Conservation (phyloP, 2,329 filamentous ascomycete genomes). For the Sclerotinia minor region DNA sequence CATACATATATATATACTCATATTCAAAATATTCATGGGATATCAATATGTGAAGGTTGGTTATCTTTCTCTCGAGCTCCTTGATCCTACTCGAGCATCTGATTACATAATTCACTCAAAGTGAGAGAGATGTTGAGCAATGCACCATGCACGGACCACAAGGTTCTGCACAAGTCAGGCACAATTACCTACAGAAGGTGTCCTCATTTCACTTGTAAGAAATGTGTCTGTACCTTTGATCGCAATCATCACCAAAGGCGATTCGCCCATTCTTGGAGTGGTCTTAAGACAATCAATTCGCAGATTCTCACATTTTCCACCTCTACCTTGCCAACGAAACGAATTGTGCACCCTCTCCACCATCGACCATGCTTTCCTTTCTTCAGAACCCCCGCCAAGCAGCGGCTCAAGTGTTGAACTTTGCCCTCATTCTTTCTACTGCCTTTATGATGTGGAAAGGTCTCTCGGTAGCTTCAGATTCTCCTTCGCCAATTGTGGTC, state of each 20-base stretch:
- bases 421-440: slow-evolving; percentile 69
- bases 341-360: slow-evolving; percentile 1
- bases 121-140: background rate
- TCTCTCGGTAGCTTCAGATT: slow-evolving; percentile 63
- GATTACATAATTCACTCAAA: background rate
- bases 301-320: background rate
- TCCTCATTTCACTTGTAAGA: slow-evolving; percentile 9
- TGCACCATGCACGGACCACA: background rate
- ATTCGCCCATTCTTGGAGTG: background rate
- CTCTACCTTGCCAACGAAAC: background rate
- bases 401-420: slow-evolving; percentile 68
- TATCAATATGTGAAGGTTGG: too few species aligned
- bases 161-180: slow-evolving; percentile 1
- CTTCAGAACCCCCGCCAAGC: slow-evolving; percentile 65
- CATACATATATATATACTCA: background rate
- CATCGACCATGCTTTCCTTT: slow-evolving; percentile 52
- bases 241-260: background rate
- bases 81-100: background rate
- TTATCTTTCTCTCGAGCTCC: too few species aligned
- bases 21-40: too few species aligned
- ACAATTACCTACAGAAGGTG: slow-evolving; percentile 9
- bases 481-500: slow-evolving; percentile 60
- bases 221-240: slow-evolving; percentile 15
- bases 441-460: slow-evolving; percentile 77
- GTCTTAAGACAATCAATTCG: background rate